Base-by-base conservation (phyloP, 2,329 filamentous ascomycete species). In the Ophidiomyces ophidiicola region DNA sequence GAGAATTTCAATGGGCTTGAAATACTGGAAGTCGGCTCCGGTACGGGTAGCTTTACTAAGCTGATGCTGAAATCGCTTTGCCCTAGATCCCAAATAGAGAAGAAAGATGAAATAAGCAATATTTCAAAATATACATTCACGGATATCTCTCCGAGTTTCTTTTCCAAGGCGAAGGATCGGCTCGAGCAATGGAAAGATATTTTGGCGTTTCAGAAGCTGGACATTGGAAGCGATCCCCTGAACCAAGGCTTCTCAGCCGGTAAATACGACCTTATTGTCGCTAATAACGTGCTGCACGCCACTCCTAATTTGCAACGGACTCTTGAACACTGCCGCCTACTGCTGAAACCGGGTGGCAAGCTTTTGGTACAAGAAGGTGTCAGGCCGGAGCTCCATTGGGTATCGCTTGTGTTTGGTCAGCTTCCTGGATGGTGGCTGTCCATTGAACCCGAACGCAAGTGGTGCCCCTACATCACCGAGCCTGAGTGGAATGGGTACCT, bases 71-170 rank as follows among this genome's bases (percentile, higher is more conserved):
- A 48, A 1, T 37, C 41, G 4, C 44, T 67, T 11, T 55, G 50
- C 1, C 36, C 36, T 7, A 32, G 36, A 28, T 25, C 19, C 12
- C 21, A 18, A 5, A 29, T 14, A 10, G 21, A 25, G 10, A 18
- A 39, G 7, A 15, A 26, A 3, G 23, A 8, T 11, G 15, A 17
- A 20, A 8, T 8, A 3, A 11, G 46, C 3, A 46, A 44, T 10
- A 63, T 61, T 32, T 46, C 53, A 2, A 55, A 53, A 1, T 71
- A 70, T 47, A 64, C 61, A 0, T 71, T 56, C 48, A 70, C 68
- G 0, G 67, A 70, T 41, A 58, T 68, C n/a, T 61, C 60, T 0
- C 42, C 54, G 2, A 57, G 54, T 4, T 66, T 65, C 49, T 67
- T 70, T 39, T 56, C 59, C 6, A 47, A 51, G 1, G 62, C 59